These are phyloP conservation scores for Mycena chlorophos DNA, from an alignment of 768 basidiomycete species.

Conservation along the genomic window DNA sequence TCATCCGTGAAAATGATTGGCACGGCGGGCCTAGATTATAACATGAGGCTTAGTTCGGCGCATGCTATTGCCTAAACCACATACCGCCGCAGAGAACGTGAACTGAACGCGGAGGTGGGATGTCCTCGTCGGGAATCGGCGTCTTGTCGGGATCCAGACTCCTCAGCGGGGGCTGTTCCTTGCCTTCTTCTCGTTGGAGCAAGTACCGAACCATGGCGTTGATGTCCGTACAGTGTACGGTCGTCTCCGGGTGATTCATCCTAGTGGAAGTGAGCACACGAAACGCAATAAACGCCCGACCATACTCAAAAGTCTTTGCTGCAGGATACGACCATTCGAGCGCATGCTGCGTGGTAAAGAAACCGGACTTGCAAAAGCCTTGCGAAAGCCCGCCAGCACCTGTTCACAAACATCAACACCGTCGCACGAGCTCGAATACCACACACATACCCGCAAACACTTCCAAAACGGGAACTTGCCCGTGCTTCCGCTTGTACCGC, in stretches of 20 bases:
- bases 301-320: slow-evolving; percentile 63
- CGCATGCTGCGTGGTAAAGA: slow-evolving; percentile 67
- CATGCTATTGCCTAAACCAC: slow-evolving; percentile 18
- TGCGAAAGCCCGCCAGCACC: slow-evolving; percentile 77
- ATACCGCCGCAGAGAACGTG: slow-evolving; percentile 76
- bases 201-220: slow-evolving; percentile 48
- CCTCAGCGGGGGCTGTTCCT: slow-evolving; percentile 38
- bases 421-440: background rate
- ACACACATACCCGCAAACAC: slow-evolving; percentile 55
- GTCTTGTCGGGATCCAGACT: slow-evolving; percentile 41
- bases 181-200: slow-evolving; percentile 32
- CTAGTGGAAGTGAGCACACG: slow-evolving; percentile 34
- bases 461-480: slow-evolving; percentile 59
- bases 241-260: slow-evolving; percentile 57
- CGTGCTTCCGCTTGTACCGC: slow-evolving; percentile 36
- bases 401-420: slow-evolving; percentile 24
- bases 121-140: slow-evolving; percentile 34
- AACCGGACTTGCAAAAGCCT: slow-evolving; percentile 61
- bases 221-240: slow-evolving; percentile 65
- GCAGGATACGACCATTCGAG: slow-evolving; percentile 66
- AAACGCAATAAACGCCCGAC: slow-evolving; percentile 3
- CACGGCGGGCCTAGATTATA: slow-evolving; percentile 70
- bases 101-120: slow-evolving; percentile 62
- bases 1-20: slow-evolving; percentile 51
- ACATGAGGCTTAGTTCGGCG: slow-evolving; percentile 2